A percentile compares a stretch with the other conserved stretches of the same genome.
phyloP scores from a whole-genome alignment of 306 rosid genomes.

The Rubus parviflorus region DNA sequence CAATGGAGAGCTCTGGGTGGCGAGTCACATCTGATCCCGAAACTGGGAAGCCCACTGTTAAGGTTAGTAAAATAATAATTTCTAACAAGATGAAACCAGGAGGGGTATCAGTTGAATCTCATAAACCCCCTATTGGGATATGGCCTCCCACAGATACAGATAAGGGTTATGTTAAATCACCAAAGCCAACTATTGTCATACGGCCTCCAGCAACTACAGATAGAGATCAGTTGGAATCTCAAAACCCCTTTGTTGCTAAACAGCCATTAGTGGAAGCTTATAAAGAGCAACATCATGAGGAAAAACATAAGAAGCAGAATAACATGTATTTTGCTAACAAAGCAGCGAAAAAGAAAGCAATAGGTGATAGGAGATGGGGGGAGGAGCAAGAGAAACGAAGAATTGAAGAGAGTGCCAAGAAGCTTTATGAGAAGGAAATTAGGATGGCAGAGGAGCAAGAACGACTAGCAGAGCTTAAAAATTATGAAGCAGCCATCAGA shows the following conservation, averaged over 20 bases:
- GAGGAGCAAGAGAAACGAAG: slow-evolving; percentile 71
- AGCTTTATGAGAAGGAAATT: slow-evolving; percentile 55
- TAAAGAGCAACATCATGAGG: slow-evolving; percentile 41
- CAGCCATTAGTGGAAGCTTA: slow-evolving; percentile 50
- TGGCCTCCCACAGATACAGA: not conserved
- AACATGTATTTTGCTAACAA: slow-evolving; percentile 36
- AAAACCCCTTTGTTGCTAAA: slow-evolving; percentile 23
- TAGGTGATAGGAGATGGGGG: slow-evolving; percentile 63
- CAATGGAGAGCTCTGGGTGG: slow-evolving; percentile 26
- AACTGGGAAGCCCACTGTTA: slow-evolving; percentile 48
- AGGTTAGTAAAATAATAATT: slow-evolving; percentile 53
- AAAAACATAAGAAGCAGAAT: slow-evolving; percentile 62
- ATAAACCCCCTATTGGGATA: slow-evolving; percentile 43
- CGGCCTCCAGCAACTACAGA: slow-evolving; percentile 39
- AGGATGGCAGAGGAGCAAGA: slow-evolving; percentile 66
- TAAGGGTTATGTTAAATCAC: slow-evolving; percentile 27
- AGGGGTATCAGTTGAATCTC: slow-evolving; percentile 41
- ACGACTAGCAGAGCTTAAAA: slow-evolving; percentile 54
- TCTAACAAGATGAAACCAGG: slow-evolving; percentile 59
- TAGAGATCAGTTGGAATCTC: slow-evolving; percentile 52
- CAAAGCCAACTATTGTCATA: slow-evolving; percentile 36
- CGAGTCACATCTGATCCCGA: not conserved
- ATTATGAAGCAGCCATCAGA: slow-evolving; percentile 69
- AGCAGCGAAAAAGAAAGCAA: slow-evolving; percentile 50
- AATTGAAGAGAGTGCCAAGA: slow-evolving; percentile 58